phyloP scores from a whole-genome alignment of 2,329 filamentous ascomycete species.

The Penicillium verrucosum region DNA sequence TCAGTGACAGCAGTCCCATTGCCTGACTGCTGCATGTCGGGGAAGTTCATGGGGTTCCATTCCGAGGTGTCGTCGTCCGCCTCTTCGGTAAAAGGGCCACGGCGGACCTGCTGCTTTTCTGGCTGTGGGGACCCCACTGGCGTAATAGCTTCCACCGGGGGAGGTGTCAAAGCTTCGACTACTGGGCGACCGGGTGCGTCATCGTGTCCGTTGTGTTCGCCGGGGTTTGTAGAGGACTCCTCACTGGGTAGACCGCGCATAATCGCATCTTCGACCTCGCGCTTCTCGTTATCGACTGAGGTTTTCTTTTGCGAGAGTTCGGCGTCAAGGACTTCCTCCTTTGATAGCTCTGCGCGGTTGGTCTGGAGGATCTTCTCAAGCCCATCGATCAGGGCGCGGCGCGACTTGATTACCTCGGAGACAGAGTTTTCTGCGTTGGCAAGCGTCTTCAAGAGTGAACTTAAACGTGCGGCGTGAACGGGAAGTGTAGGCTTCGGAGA shows the following conservation, averaged over 20 bases:
- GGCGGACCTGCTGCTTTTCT: conserved; percentile 34
- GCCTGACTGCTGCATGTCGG: conserved; percentile 21
- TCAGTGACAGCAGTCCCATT: conserved; percentile 13
- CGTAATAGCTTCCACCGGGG: conserved; percentile 57
- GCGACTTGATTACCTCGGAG: conserved; percentile 82
- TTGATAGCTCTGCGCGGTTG: conserved; percentile 65
- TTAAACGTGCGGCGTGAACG: conserved; percentile 86
- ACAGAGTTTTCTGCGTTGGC: conserved; percentile 86
- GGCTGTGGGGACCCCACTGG: conserved; percentile 50
- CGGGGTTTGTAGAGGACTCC: conserved; percentile 48
- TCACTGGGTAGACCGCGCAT: conserved; percentile 74
- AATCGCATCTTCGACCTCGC: conserved; percentile 85
- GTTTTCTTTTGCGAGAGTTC: conserved; percentile 65
- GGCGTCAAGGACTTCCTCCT: conserved; percentile 65
- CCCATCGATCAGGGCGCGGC: conserved; percentile 70
- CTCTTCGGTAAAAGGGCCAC: conserved; percentile 19
- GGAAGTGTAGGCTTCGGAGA: conserved; percentile 72
- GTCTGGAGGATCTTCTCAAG: conserved; percentile 77
- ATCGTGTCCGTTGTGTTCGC: conserved; percentile 30
- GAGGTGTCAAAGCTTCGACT: conserved; percentile 84
- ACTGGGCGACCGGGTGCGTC: conserved; percentile 60
- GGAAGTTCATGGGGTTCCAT: conserved; percentile 17
- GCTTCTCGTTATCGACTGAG: conserved; percentile 76
- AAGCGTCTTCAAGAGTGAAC: conserved; percentile 82
- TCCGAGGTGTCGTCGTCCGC: conserved; percentile 4